Conservation (phyloP, 495 filamentous ascomycete genomes). For the Baudoinia panamericana region DNA sequence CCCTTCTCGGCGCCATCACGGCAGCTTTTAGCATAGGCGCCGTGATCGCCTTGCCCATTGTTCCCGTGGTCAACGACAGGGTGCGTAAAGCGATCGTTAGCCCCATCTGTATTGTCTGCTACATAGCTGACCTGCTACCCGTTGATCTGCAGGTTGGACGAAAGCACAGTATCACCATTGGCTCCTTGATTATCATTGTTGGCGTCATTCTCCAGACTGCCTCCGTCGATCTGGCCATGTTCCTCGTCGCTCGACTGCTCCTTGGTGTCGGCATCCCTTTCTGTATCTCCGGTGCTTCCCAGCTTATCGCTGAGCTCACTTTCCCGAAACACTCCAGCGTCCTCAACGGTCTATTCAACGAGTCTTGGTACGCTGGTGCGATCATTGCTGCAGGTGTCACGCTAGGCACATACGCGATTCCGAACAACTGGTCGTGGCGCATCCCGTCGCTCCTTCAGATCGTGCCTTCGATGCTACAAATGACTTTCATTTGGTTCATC, state of each 20-base stretch:
- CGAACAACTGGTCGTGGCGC: conserved; percentile 50
- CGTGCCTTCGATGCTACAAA: conserved; percentile 42
- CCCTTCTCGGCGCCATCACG: conserved; percentile 24
- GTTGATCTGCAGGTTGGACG: too few species aligned
- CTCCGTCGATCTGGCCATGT: conserved; percentile 33
- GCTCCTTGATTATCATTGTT: conserved; percentile 55
- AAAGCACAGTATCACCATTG: conserved; percentile 38
- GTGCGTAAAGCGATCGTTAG: too few species aligned
- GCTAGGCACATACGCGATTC: conserved; percentile 43
- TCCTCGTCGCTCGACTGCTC: conserved; percentile 50
- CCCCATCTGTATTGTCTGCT: too few species aligned
- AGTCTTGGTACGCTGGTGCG: conserved; percentile 49
- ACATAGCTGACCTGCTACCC: too few species aligned
- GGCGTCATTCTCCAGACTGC: conserved; percentile 59
- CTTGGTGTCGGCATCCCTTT: conserved; percentile 44
- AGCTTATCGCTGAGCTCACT: conserved; percentile 50
- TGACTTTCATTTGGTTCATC: conserved; percentile 34
- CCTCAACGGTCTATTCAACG: conserved; percentile 55
- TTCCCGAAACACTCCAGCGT: conserved; percentile 55
- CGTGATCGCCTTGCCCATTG: conserved; percentile 52
- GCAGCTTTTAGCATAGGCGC: conserved; percentile 47
- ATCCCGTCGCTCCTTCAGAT: conserved; percentile 48
- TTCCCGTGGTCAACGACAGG: conserved; percentile 54
- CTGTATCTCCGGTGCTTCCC: conserved; percentile 51
- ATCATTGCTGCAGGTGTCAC: conserved; percentile 46